A percentile compares a stretch with the other conserved stretches of the same genome.
Evolutionary conservation across 345 rosid genomes (phyloP).

Genomic region (Dipteronia sinensis): DNA sequence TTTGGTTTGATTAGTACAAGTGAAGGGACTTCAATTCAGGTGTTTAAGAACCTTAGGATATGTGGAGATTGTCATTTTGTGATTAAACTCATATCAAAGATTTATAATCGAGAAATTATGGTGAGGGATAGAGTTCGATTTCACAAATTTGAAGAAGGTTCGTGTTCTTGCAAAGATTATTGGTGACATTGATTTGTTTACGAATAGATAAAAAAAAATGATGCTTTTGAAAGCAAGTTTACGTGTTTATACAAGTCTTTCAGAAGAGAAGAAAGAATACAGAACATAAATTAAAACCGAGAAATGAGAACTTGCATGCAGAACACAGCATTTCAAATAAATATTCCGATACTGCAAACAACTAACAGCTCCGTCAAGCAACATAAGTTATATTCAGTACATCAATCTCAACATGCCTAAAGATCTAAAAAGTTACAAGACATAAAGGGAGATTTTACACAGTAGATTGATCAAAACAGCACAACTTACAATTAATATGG

Average conservation of each 20-base stretch:
- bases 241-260: neutral
- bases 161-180: conserved; percentile 83
- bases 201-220: neutral
- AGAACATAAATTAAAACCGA: neutral
- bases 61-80: conserved; percentile 85
- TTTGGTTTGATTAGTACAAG: conserved; percentile 63
- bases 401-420: conserved; percentile 20
- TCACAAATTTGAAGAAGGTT: conserved; percentile 71
- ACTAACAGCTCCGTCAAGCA: neutral
- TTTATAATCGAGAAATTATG: conserved; percentile 71
- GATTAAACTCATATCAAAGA: conserved; percentile 67
- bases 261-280: neutral
- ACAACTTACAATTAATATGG: conserved; percentile 22
- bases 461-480: conserved; percentile 15
- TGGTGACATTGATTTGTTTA: conserved; percentile 45
- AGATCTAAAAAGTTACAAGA: conserved; percentile 5
- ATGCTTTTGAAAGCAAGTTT: neutral
- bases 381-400: neutral
- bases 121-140: conserved; percentile 84
- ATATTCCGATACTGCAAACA: conserved; percentile 4
- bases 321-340: conserved; percentile 5
- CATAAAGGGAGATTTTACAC: conserved; percentile 31
- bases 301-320: neutral
- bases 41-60: conserved; percentile 83
- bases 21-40: conserved; percentile 60